phyloP scores from a whole-genome alignment of 1,284 basidiomycete genomes.

The Cryptococcus sp. region DNA sequence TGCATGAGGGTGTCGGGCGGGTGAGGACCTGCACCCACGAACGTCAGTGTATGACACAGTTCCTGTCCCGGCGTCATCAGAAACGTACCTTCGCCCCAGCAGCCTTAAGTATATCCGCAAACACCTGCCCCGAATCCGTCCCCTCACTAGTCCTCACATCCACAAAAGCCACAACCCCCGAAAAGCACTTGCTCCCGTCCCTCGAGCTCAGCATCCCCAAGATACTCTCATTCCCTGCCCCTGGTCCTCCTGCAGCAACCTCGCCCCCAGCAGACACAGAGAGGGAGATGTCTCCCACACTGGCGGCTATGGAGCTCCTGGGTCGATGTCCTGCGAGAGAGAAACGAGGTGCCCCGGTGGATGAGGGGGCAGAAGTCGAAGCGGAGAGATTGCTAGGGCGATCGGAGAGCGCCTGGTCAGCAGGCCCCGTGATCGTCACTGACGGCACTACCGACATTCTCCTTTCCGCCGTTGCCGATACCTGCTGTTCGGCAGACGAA shows the following conservation, averaged over 20 bases:
- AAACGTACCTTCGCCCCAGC: slow-evolving; percentile 72
- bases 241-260: slow-evolving; percentile 1
- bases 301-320: slow-evolving; percentile 14
- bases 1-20: slow-evolving; percentile 58
- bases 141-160: slow-evolving; percentile 84
- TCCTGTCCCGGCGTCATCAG: not conserved
- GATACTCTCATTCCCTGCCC: slow-evolving; percentile 24
- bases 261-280: slow-evolving; percentile 11
- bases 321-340: slow-evolving; percentile 22
- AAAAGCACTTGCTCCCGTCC: slow-evolving; percentile 50
- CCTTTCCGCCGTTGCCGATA: not conserved
- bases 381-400: slow-evolving; percentile 11
- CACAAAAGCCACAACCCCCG: slow-evolving; percentile 79
- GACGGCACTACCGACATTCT: not conserved
- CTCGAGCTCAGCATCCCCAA: slow-evolving; percentile 31
- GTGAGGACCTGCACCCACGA: slow-evolving; percentile 52
- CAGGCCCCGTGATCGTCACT: not conserved
- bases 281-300: not conserved
- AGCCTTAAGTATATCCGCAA: slow-evolving; percentile 74
- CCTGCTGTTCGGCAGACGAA: not conserved
- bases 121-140: slow-evolving; percentile 76
- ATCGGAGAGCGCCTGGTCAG: not conserved
- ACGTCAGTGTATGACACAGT: not conserved
- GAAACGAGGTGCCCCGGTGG: not conserved
- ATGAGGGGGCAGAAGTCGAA: slow-evolving; percentile 1